A percentile compares a stretch with the other conserved stretches of the same genome.
phyloP scores from a whole-genome alignment of 129 eudicot species.

The Saposhnikovia divaricata region DNA sequence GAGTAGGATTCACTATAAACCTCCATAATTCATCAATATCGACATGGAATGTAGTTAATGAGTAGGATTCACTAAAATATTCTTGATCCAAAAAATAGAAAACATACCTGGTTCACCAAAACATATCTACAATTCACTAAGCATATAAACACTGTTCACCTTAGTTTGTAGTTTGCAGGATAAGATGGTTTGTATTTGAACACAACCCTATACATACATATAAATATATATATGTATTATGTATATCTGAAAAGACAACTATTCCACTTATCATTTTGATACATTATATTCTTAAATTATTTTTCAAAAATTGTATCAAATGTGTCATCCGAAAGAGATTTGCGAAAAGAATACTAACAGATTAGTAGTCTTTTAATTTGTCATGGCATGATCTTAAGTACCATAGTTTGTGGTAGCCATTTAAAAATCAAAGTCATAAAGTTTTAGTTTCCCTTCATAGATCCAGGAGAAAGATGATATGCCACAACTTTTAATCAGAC shows the following conservation, averaged over 20 bases:
- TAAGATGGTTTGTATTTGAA: not conserved
- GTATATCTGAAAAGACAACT: not conserved
- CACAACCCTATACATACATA: not conserved
- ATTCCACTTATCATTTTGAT: not conserved
- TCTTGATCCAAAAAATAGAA: not conserved
- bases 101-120: not conserved
- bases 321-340: not conserved
- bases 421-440: not conserved
- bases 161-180: not conserved
- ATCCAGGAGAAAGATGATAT: not conserved
- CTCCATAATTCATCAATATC: too few relatives aligned
- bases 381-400: not conserved
- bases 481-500: not conserved
- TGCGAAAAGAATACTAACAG: not conserved
- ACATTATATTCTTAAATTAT: not conserved
- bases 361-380: not conserved
- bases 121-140: not conserved
- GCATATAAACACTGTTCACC: not conserved
- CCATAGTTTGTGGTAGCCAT: not conserved
- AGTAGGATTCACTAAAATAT: not conserved
- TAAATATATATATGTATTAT: not conserved
- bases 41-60: too few relatives aligned
- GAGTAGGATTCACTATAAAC: not conserved
- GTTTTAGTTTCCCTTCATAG: not conserved
- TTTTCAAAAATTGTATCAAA: not conserved